Evolutionary conservation across 495 filamentous ascomycete species (phyloP).

Genomic region (Aspergillus kassunensis): DNA sequence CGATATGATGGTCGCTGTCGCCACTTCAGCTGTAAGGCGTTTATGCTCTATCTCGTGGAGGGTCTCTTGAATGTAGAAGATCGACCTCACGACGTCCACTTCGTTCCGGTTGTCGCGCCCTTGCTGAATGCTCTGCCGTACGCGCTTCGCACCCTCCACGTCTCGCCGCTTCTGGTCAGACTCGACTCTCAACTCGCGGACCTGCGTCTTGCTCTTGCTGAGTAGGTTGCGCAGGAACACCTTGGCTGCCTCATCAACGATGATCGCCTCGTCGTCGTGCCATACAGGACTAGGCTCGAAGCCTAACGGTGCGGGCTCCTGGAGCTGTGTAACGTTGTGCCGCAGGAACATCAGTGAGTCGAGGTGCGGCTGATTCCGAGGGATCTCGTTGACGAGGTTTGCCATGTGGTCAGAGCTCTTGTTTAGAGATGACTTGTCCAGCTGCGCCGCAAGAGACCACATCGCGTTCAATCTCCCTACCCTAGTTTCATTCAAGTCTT

Average conservation of each 20-base stretch:
- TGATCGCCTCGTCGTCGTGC: conserved; percentile 87
- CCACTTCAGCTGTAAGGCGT: conserved; percentile 82
- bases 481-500: conserved; percentile 88
- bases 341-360: conserved; percentile 97
- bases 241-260: conserved; percentile 78
- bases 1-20: conserved; percentile 80
- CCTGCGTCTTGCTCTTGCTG: conserved; percentile 78
- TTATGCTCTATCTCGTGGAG: conserved; percentile 84
- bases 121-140: conserved; percentile 69
- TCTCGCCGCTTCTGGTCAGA: conserved; percentile 80
- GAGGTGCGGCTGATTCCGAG: conserved; percentile 78
- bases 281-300: conserved; percentile 97
- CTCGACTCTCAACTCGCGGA: conserved; percentile 73
- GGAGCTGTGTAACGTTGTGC: conserved; percentile 77
- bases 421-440: conserved; percentile 71
- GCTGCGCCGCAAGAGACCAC: conserved; percentile 72
- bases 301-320: conserved; percentile 74
- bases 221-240: conserved; percentile 88
- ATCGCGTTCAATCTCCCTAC: conserved; percentile 76
- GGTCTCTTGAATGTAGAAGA: conserved; percentile 77
- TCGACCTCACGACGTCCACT: conserved; percentile 67
- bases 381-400: conserved; percentile 73
- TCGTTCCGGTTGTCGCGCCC: conserved; percentile 84
- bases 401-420: conserved; percentile 66
- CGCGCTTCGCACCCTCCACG: conserved; percentile 66